These are phyloP conservation scores for Ogataea wickerhamii DNA, from an alignment of 805 yeast genomes.

Conservation along the genomic window DNA sequence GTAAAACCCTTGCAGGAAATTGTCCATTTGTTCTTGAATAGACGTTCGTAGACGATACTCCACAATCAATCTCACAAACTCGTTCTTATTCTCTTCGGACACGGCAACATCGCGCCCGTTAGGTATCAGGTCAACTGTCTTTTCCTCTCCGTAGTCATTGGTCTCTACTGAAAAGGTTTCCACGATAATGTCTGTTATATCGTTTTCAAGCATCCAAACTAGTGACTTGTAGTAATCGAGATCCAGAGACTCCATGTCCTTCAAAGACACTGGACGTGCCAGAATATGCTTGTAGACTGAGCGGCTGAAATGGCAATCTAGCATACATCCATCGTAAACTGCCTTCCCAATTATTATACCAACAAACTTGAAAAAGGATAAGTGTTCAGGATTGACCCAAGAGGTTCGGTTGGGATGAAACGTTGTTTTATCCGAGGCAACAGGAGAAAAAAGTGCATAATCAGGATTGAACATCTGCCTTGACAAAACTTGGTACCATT, in stretches of 20 bases:
- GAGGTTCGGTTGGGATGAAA: slow-evolving; percentile 95
- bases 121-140: slow-evolving; percentile 75
- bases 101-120: slow-evolving; percentile 82
- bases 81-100: slow-evolving; percentile 85
- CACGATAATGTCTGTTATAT: slow-evolving; percentile 86
- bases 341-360: slow-evolving; percentile 96
- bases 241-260: slow-evolving; percentile 93
- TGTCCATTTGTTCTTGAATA: slow-evolving; percentile 82
- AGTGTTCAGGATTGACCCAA: slow-evolving; percentile 88
- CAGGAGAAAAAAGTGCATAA: slow-evolving; percentile 87
- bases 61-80: slow-evolving; percentile 80
- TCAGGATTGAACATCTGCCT: slow-evolving; percentile 96
- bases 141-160: slow-evolving; percentile 90
- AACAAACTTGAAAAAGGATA: slow-evolving; percentile 88
- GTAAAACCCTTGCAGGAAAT: slow-evolving; percentile 82
- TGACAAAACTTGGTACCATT: slow-evolving; percentile 93
- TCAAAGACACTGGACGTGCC: slow-evolving; percentile 74
- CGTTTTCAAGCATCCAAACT: slow-evolving; percentile 95
- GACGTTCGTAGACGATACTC: slow-evolving; percentile 82
- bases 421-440: slow-evolving; percentile 86
- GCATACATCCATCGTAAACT: slow-evolving; percentile 74
- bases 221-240: slow-evolving; percentile 88
- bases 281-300: slow-evolving; percentile 89
- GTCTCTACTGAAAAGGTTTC: slow-evolving; percentile 93
- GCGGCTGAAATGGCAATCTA: slow-evolving; percentile 93